Evolutionary conservation across 331 rosid genomes (phyloP), one percentile per base, ranked within the genome.

Genomic region (Rhamnella rubrinervis): DNA sequence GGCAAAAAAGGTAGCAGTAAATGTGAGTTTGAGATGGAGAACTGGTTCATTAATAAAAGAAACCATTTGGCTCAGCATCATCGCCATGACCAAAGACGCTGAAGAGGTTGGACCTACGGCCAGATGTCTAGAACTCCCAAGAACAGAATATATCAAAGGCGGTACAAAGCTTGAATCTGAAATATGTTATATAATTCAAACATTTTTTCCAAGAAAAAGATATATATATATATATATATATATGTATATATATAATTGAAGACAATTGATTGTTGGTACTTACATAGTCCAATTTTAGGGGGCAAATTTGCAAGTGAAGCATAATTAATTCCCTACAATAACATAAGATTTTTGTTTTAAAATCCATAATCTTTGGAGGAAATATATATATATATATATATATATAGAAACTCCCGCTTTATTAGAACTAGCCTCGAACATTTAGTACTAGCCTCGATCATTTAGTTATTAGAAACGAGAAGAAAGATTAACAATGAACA

Each of bases 271-370:
- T 58, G 9, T 31, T 8, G 13, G n/a, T n/a, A 46, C 60, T 66
- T 46, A 66, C 70, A 66, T 8, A 66, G 15, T 15, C 70, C 70
- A 51, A 50, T 8, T 31, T 47, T 66, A 21, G 70, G 70, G 26
- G 70, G 70, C 59, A 66, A 26, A 28, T 51, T 66, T 17, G 59
- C 70, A 50, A 66, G 70, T 18, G 50, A 47, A 8, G 70, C 70
- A 35, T 66, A 66, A 56, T 35, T 66, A 31, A 66, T 66, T 28
- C 70, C 70, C 68, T 47, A 52, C 55, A 64, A 63, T 13, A 20
- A 39, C 51, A 39, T 53, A 18, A 18, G 2, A 53, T 6, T 53
- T 53, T n/a, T 15, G 18, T 52, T 52, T 9, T 52, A 52, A 52
- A 52, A 52, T 52, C 23, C 20, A 8, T 31, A 31, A 26, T 3